Evolutionary conservation across 2,329 filamentous ascomycete species (phyloP).

Genomic region (Cryphonectria nitschkei): DNA sequence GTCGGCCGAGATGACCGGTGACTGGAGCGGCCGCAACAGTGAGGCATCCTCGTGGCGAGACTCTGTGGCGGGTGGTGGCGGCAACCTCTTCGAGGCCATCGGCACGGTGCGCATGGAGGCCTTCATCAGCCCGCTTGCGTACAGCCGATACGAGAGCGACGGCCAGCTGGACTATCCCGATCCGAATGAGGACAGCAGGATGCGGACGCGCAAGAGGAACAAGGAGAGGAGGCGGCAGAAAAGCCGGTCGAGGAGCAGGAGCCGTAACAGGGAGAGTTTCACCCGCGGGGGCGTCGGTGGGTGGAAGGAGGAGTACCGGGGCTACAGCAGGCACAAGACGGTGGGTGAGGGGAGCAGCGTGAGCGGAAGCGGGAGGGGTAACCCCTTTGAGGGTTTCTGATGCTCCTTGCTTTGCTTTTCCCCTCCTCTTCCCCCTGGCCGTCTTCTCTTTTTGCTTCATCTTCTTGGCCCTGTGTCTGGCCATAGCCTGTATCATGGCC

Average conservation of each 20-base stretch:
- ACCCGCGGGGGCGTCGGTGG: constrained; percentile 40
- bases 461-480: neutral
- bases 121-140: constrained; percentile 73
- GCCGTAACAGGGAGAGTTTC: constrained; percentile 55
- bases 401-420: neutral
- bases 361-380: constrained; percentile 53
- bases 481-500: neutral
- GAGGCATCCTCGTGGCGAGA: constrained; percentile 53
- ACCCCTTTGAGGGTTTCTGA: constrained; percentile 66
- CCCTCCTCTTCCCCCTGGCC: neutral
- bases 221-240: constrained; percentile 56
- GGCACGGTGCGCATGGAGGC: constrained; percentile 97
- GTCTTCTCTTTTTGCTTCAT: neutral
- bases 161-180: constrained; percentile 45
- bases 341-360: constrained; percentile 40
- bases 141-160: constrained; percentile 45
- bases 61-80: constrained; percentile 31
- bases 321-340: neutral
- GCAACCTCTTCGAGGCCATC: constrained; percentile 81
- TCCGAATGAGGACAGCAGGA: constrained; percentile 53
- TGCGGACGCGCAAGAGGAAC: constrained; percentile 54
- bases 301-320: constrained; percentile 37
- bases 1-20: constrained; percentile 32
- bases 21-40: constrained; percentile 48
- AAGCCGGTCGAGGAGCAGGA: constrained; percentile 48